Base-by-base conservation (phyloP, 192 early-diverging fungal genomes). In the Coemansia sp. region DNA sequence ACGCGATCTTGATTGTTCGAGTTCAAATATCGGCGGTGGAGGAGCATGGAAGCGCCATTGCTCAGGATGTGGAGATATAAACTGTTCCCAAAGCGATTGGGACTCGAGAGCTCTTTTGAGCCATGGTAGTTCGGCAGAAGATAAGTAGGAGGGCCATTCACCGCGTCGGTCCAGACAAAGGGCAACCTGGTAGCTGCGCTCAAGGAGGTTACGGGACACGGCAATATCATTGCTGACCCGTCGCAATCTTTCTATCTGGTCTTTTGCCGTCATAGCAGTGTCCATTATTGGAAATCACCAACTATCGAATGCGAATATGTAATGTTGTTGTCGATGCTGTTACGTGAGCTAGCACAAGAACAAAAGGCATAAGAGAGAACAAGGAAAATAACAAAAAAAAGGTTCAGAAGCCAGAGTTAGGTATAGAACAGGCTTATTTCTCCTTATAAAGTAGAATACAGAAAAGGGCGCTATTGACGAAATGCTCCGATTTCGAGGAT, bases 21-120 rank as follows among this genome's bases (percentile, higher is more conserved):
- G 49, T 21, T 72, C 67, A 43, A 76, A 74, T 19, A 62, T 71
- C 12, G 78, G 63, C 18, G 72, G 54, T 9, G 74, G 75, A 59
- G 69, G 72, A 9, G 65, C 58, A 38, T 65, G 71, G 15, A 74
- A 41, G 19, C 74, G 76, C 81, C 81, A 84, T 53, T 79, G 77
- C 66, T 84, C 81, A 3, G 81, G 19, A 3, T 65, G 63, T 41
- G 76, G 76, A 37, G 73, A 76, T 47, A 88, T 84, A 53, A 85
- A 86, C 15, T 42, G 56, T 15, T 37, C 23, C 84, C 85, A 87
- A 18, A 77, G 70, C 61, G 75, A 76, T 19, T 63, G 65, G 19
- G 76, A 63, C 58, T 78, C 68, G 19, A 81, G 59, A 9, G 84
- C 79, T 23, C 64, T 68, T 47, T 57, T 65, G 19, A 85, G 61